phyloP scores from a whole-genome alignment of 2,329 filamentous ascomycete species.

The Albophoma yamanashiensis region DNA sequence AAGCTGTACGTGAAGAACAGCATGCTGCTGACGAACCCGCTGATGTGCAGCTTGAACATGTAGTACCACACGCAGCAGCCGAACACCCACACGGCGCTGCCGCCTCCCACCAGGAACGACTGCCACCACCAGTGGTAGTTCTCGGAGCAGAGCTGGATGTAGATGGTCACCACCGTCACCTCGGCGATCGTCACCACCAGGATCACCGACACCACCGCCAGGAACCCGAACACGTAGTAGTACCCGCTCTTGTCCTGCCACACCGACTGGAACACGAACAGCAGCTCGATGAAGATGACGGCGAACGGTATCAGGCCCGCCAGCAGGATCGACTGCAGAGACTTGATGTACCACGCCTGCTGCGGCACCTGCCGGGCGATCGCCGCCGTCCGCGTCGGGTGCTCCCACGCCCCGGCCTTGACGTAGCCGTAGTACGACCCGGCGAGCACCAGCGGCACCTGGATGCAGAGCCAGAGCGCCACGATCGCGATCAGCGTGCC shows the following conservation, averaged over 20 bases:
- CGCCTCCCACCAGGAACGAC: conserved; percentile 69
- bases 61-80: conserved; percentile 80
- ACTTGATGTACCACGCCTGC: conserved; percentile 65
- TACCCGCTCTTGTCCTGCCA: conserved; percentile 89
- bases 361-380: conserved; percentile 64
- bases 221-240: conserved; percentile 85
- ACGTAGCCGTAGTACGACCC: conserved; percentile 71
- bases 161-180: conserved; percentile 74
- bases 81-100: conserved; percentile 73
- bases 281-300: conserved; percentile 77
- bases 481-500: conserved; percentile 64
- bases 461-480: conserved; percentile 73
- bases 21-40: conserved; percentile 66
- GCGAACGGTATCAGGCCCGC: conserved; percentile 75
- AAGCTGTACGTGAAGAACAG: conserved; percentile 82
- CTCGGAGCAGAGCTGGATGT: conserved; percentile 73
- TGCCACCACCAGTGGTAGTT: conserved; percentile 94
- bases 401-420: conserved; percentile 59
- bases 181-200: conserved; percentile 69
- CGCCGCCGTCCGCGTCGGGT: conserved; percentile 66
- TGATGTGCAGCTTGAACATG: conserved; percentile 67
- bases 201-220: conserved; percentile 63
- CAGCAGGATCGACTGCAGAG: conserved; percentile 53
- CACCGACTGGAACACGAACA: conserved; percentile 78
- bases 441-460: conserved; percentile 72